These are phyloP conservation scores for Rhynchosporium graminicola DNA, from an alignment of 2,329 filamentous ascomycete genomes.

Conservation along the genomic window DNA sequence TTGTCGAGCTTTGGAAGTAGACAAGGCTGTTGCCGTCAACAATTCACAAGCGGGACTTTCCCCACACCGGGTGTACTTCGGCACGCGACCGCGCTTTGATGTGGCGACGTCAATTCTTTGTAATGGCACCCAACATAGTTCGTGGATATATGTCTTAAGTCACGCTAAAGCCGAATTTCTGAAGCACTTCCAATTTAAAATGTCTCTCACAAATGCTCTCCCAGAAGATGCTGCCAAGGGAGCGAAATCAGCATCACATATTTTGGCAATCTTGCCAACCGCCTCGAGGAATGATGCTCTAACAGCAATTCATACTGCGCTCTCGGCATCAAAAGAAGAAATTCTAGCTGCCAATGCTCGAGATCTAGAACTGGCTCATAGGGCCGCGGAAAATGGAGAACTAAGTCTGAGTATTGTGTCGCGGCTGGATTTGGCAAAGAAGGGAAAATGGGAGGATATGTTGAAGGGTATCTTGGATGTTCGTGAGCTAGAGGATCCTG, in stretches of 20 bases:
- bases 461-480: slow-evolving; percentile 92
- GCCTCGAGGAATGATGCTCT: slow-evolving; percentile 81
- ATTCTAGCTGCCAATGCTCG: slow-evolving; percentile 86
- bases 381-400: slow-evolving; percentile 72
- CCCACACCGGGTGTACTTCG: slow-evolving; percentile 17
- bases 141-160: slow-evolving; percentile 12
- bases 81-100: slow-evolving; percentile 15
- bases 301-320: slow-evolving; percentile 77
- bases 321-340: slow-evolving; percentile 66
- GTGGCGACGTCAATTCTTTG: not conserved
- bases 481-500: slow-evolving; percentile 77
- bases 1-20: not conserved
- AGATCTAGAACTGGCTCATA: slow-evolving; percentile 74
- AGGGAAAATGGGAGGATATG: slow-evolving; percentile 98
- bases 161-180: slow-evolving; percentile 10
- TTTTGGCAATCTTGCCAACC: slow-evolving; percentile 76
- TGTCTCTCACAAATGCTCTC: slow-evolving; percentile 88
- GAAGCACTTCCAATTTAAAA: slow-evolving; percentile 42
- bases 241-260: slow-evolving; percentile 79
- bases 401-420: slow-evolving; percentile 84
- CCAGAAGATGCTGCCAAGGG: slow-evolving; percentile 74
- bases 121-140: slow-evolving; percentile 20
- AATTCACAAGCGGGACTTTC: slow-evolving; percentile 16
- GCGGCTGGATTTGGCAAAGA: slow-evolving; percentile 79
- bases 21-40: slow-evolving; percentile 18